Conservation (phyloP, 2,329 filamentous ascomycete genomes). For the Xylaria sp. region DNA sequence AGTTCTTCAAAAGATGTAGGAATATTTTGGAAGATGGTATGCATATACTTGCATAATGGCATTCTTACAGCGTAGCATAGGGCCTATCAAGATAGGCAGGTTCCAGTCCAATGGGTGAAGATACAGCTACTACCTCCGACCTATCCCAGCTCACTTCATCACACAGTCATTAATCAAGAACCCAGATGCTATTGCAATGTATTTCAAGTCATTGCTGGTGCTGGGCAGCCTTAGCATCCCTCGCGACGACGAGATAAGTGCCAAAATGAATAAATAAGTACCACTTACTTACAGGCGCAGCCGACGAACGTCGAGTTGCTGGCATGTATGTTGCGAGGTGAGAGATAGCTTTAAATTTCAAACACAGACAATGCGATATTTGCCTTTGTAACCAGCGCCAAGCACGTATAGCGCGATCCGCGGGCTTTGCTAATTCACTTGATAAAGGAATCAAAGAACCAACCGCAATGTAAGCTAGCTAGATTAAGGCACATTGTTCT, state of each 20-base stretch:
- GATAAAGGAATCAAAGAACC: slow-evolving; percentile 8
- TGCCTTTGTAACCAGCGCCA: slow-evolving; percentile 8
- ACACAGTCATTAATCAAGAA: background rate
- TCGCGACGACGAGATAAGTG: slow-evolving; percentile 19
- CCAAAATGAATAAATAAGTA: slow-evolving; percentile 7
- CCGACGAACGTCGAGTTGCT: slow-evolving; percentile 10
- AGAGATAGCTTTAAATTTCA: slow-evolving; percentile 13
- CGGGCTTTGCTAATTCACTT: slow-evolving; percentile 23
- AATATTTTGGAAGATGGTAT: background rate
- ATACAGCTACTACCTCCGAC: background rate
- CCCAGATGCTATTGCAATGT: slow-evolving; percentile 9
- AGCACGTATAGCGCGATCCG: slow-evolving; percentile 28
- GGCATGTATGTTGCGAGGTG: slow-evolving; percentile 30
- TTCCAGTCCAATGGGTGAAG: background rate
- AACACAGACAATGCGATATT: slow-evolving; percentile 4
- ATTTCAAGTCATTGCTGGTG: slow-evolving; percentile 15
- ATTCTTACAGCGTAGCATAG: background rate
- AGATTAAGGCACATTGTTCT: background rate
- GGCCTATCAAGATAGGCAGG: background rate
- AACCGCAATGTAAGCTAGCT: slow-evolving; percentile 20
- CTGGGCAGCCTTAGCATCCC: slow-evolving; percentile 11
- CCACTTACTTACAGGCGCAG: slow-evolving; percentile 4
- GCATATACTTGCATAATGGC: background rate
- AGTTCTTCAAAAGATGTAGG: background rate
- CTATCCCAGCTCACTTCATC: background rate